A percentile compares a stretch with the other conserved stretches of the same genome.
Conservation (phyloP, 176 grass and related monocot species). For the Bonia amplexicaulis region DNA sequence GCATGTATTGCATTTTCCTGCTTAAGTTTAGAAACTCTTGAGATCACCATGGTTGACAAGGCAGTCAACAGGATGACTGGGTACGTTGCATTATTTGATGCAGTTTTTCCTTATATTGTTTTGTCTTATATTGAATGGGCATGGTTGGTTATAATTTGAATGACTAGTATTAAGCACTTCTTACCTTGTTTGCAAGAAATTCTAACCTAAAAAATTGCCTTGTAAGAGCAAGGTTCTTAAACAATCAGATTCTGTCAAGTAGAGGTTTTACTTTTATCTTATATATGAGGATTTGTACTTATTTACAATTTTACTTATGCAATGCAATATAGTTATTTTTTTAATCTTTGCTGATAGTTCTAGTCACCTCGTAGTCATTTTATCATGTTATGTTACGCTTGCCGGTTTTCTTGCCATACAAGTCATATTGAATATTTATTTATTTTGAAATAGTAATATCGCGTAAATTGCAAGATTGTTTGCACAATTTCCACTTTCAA, state of each 20-base stretch:
- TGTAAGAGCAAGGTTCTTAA: not conserved
- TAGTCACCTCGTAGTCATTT: not conserved
- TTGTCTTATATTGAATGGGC: not conserved
- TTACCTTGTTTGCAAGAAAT: not conserved
- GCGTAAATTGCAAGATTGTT: not conserved
- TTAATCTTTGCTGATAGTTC: not conserved
- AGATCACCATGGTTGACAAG: slow-evolving; percentile 67
- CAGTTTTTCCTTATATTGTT: not conserved
- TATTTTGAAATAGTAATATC: not conserved
- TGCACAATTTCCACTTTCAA: not conserved
- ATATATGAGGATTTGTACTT: slow-evolving; percentile 4
- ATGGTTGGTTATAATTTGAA: slow-evolving; percentile 16
- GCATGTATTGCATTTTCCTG: slow-evolving; percentile 67
- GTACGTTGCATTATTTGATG: slow-evolving; percentile 25
- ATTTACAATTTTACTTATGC: slow-evolving; percentile 5
- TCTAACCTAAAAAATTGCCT: slow-evolving; percentile 2
- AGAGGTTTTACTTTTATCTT: not conserved
- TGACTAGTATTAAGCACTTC: not conserved
- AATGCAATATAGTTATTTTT: not conserved
- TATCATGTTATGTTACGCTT: not conserved
- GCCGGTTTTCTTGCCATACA: not conserved
- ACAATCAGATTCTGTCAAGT: not conserved
- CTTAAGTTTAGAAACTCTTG: slow-evolving; percentile 68
- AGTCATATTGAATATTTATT: slow-evolving; percentile 13
- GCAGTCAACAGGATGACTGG: slow-evolving; percentile 76